Base-by-base conservation (phyloP, 352 stramenopile species). In the Phytophthora vignae region DNA sequence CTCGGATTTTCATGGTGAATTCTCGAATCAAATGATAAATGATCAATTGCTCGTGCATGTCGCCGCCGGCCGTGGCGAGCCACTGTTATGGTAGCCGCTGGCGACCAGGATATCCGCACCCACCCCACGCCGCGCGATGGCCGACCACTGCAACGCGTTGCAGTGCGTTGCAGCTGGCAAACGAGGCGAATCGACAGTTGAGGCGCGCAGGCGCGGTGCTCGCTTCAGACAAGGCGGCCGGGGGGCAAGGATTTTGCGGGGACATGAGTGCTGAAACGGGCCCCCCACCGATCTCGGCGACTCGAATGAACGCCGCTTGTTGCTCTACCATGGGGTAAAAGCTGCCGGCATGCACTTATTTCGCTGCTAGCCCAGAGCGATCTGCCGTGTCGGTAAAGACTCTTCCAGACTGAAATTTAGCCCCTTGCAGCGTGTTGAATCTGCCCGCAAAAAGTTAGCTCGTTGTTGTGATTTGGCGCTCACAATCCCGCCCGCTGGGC, bases 181-280 rank as follows among this genome's bases (percentile, higher is more conserved):
- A 73, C 66, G 59, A 63, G 68, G 14, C 62, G 42, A 67, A 64
- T 73, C 60, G 59, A 73, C 59, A 62, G 55, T 70, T 61, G 36
- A 64, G 55, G 52, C 52, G 49, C 56, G 61, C 62, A 71, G 68
- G 46, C 61, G 67, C 36, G 67, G 61, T 61, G 70, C 67, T 10
- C 48, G 17, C 42, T 49, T 49, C 42, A 49, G 17, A 49, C 42
- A 44, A 49, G 40, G 40, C 40, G n/a, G 15, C 40, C 53, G 25
- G 27, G 2, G 27, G 27, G 27, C 27, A 60, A 62, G 61, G 48
- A 74, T 74, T 71, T 64, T 56, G 54, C 33, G 27, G 25, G 17
- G 40, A 62, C 21, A 58, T 67, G 58, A 73, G 40, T 27, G 46
- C 46, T 53, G 46, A 53, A 50, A 50, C 42, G 55, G 38, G 31